Evolutionary conservation across 2,329 filamentous ascomycete species (phyloP).

Genomic region (Microdochium trichocladiopsis): DNA sequence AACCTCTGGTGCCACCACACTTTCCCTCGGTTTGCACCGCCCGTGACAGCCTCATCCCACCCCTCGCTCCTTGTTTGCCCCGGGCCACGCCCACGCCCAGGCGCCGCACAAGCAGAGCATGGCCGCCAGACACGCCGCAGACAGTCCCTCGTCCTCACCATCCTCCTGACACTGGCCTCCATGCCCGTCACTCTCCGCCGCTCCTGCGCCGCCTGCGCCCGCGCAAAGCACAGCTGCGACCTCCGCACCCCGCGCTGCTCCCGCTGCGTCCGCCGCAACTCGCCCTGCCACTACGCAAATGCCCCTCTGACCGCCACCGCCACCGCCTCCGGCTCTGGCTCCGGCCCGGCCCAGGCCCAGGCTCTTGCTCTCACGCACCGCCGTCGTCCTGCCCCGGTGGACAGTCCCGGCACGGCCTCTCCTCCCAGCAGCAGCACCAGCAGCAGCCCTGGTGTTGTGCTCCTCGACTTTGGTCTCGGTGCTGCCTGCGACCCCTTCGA

Average conservation of each 20-base stretch:
- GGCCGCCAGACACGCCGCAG: too few species aligned
- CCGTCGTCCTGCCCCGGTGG: slow-evolving; percentile 1
- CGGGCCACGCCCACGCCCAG: too few species aligned
- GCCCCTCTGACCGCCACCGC: slow-evolving; percentile 31
- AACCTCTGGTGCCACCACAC: too few species aligned
- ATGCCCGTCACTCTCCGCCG: slow-evolving; percentile 51
- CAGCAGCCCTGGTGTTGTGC: slow-evolving; percentile 6
- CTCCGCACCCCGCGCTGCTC: slow-evolving; percentile 46
- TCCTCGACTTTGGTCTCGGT: slow-evolving; percentile 20
- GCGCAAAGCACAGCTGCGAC: slow-evolving; percentile 48
- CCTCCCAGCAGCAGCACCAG: neutral
- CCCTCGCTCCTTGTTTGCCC: too few species aligned
- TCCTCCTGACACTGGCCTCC: too few species aligned
- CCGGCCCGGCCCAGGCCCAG: slow-evolving; percentile 3
- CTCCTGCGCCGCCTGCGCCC: slow-evolving; percentile 49
- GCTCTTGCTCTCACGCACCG: neutral
- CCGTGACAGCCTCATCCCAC: too few species aligned
- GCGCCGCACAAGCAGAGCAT: too few species aligned
- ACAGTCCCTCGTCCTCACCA: too few species aligned
- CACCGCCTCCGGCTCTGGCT: neutral
- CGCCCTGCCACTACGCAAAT: slow-evolving; percentile 45
- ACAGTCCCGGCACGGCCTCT: too few species aligned
- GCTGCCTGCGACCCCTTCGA: slow-evolving; percentile 46
- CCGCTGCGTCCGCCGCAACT: slow-evolving; percentile 41
- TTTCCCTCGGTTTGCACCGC: too few species aligned